Conservation (phyloP, 306 rosid species). For the Morella rubra region DNA sequence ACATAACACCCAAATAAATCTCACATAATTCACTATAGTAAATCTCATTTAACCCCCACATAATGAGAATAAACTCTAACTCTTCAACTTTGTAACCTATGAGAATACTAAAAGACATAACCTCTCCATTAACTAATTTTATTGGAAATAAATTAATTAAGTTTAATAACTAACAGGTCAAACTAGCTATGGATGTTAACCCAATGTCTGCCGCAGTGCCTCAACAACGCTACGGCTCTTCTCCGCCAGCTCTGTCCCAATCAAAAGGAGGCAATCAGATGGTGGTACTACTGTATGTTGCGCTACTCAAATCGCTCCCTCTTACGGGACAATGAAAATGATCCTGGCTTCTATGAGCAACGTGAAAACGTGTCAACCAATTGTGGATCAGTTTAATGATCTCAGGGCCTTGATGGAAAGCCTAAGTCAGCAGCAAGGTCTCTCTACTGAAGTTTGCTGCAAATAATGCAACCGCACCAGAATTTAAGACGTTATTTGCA, state of each 20-base stretch:
- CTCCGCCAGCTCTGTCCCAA: slow-evolving; percentile 39
- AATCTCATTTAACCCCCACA: no score
- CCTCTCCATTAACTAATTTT: no score
- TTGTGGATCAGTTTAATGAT: slow-evolving; percentile 25
- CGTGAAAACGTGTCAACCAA: not conserved
- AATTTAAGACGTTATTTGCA: slow-evolving; percentile 32
- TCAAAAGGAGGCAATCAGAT: slow-evolving; percentile 49
- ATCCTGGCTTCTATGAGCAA: not conserved
- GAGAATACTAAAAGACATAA: no score
- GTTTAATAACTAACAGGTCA: no score
- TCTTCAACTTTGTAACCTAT: no score
- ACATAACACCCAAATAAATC: no score
- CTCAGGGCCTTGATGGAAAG: slow-evolving; percentile 23
- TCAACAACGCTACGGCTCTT: no score
- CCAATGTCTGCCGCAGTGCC: no score
- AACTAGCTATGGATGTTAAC: no score
- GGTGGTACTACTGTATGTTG: slow-evolving; percentile 38
- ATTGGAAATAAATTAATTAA: no score
- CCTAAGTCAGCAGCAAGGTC: slow-evolving; percentile 19
- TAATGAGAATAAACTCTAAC: no score
- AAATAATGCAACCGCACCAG: slow-evolving; percentile 19
- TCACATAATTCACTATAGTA: no score
- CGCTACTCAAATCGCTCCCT: slow-evolving; percentile 43
- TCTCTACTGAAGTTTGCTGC: slow-evolving; percentile 34
- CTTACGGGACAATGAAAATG: slow-evolving; percentile 12